Evolutionary conservation across 2,329 filamentous ascomycete genomes (phyloP).

Genomic region (Pseudogymnoascus sp.): DNA sequence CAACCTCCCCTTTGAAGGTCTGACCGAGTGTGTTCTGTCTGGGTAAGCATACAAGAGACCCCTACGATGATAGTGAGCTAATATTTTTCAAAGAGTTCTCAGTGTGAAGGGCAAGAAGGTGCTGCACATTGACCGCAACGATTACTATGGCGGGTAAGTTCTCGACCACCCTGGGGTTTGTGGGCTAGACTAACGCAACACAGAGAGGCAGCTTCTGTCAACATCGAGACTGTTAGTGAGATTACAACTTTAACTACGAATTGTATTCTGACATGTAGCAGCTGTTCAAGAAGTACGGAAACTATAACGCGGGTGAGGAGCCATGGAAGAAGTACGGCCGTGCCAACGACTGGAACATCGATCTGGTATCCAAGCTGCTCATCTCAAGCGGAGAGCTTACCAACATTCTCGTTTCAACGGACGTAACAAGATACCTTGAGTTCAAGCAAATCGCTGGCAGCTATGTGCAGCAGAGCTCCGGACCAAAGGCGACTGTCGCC

Average conservation of each 20-base stretch:
- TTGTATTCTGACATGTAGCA: constrained; percentile 38
- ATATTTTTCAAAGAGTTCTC: constrained; percentile 59
- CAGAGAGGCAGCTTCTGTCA: constrained; percentile 91
- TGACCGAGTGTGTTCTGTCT: constrained; percentile 98
- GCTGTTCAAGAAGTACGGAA: constrained; percentile 97
- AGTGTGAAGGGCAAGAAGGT: constrained; percentile 99
- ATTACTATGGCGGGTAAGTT: constrained; percentile 93
- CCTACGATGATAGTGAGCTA: constrained; percentile 18
- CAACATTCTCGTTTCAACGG: constrained; percentile 96
- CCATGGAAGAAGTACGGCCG: constrained; percentile 98
- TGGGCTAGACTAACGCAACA: constrained; percentile 27
- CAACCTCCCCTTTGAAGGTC: constrained; percentile 48
- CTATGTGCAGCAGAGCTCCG: constrained; percentile 84
- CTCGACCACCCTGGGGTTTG: constrained; percentile 16
- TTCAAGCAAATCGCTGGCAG: constrained; percentile 94
- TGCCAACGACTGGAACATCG: constrained; percentile 98
- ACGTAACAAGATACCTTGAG: constrained; percentile 81
- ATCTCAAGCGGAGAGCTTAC: constrained; percentile 98
- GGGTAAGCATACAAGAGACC: constrained; percentile 54
- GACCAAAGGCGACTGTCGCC: constrained; percentile 81
- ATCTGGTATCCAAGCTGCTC: constrained; percentile 94
- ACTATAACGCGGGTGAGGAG: constrained; percentile 71
- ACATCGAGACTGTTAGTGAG: constrained; percentile 76
- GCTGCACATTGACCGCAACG: constrained; percentile 96
- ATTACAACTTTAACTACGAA: constrained; percentile 17